Base-by-base conservation (phyloP, 1,284 basidiomycete species). In the Rugosomyces carneus region DNA sequence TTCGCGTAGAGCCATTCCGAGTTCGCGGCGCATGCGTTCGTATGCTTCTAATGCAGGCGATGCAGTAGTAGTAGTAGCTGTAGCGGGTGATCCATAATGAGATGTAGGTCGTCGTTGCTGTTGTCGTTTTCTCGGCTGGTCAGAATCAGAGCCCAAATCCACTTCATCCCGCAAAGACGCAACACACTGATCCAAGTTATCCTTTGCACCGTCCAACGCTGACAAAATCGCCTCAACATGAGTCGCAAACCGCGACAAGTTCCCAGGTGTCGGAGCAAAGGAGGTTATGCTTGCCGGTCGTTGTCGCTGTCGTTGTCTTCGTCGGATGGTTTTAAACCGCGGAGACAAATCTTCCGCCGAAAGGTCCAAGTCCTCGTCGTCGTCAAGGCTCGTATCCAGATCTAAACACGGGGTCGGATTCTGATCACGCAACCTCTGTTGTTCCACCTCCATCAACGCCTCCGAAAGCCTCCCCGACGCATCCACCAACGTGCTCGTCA, bases 1-100 rank as follows among this genome's bases (percentile, higher is more conserved):
- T 55, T 89, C 86, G 8, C 85, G 68, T 13, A 89, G 64, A 0
- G 84, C 86, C 21, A 81, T 63, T 5, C 85, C 86, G 3, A 89
- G 71, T 56, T 88, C 84, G 7, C 78, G 74, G 9, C 86, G 72
- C n/a, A 89, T 66, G 0, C 79, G 68, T 44, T 89, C 86, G 58
- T 86, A 88, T 5, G 84, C 78, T 40, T 75, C 72, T 39, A 89
- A 53, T 0, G 81, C 78, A 2, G 72, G 69, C 43, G 71, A 64
- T 19, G 70, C 61, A 13, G 27, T 9, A 23, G 4, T 7, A 7
- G 21, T 4, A 2, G 27, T 29, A 13, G 27, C 13, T 5, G 21
- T 9, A 29, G 34, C 9, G 15, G 47, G 13, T n/a, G 61, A 58
- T 6, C 41, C 52, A 36, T 51, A n/a, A n/a, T n/a, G 51, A 16